Base-by-base conservation (phyloP, 2,329 filamentous ascomycete genomes). In the Verruconis gallopava region DNA sequence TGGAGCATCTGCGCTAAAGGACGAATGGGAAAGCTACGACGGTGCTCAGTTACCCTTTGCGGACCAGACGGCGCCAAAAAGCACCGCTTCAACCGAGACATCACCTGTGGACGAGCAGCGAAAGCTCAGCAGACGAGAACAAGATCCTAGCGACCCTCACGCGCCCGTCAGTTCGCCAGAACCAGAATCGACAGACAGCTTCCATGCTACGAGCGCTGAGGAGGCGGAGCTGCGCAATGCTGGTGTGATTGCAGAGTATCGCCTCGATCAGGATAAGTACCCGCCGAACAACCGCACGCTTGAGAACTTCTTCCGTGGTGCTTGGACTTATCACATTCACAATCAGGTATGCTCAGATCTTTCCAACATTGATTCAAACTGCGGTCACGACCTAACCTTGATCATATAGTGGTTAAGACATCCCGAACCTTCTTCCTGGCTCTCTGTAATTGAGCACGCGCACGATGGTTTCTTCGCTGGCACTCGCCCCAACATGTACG, bases 311-410 rank as follows among this genome's bases (percentile, higher is more conserved):
- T 73, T 73, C 57, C 60, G 65, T 4, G 71, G 71, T 1, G 66
- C 68, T 17, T 74, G 68, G 67, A 72, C 68, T 20, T 74, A 73
- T 51, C 71, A 74, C 51, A 66, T 73, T 45, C 70, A 74, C 50
- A 73, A 73, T 47, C 70, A 72, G 59, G 68, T 71, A 55, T 55
- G 64, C 54, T 46, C 40, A 11, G n/a, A n/a, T n/a, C n/a, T n/a
- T n/a, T n/a, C n/a, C n/a, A n/a, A n/a, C n/a, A n/a, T n/a, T n/a
- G n/a, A n/a, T n/a, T n/a, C n/a, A n/a, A n/a, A n/a, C n/a, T n/a
- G n/a, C n/a, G n/a, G n/a, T n/a, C n/a, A n/a, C n/a, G n/a, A n/a
- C 14, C 15, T 18, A 19, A 21, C 14, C 13, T 4, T 14, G 11
- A 9, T 37, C 33, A 15, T 37, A 44, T 39, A 73, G 67, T 74